A percentile compares a stretch with the other conserved stretches of the same genome.
These are phyloP conservation scores for Albophoma yamanashiensis DNA, from an alignment of 2,329 filamentous ascomycete genomes.

Conservation along the genomic window DNA sequence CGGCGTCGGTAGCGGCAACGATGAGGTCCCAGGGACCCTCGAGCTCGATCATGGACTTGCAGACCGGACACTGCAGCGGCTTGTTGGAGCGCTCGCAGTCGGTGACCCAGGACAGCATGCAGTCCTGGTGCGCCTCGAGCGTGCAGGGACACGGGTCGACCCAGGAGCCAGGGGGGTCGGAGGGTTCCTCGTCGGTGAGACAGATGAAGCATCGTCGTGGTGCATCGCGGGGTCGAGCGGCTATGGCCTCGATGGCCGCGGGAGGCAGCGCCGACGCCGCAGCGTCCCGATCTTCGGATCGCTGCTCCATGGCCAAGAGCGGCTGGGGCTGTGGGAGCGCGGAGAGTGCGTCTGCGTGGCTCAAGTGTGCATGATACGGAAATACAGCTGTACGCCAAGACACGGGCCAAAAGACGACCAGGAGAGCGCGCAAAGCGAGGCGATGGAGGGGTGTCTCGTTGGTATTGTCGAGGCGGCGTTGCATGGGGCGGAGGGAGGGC, in stretches of 20 bases:
- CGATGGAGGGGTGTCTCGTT: background rate
- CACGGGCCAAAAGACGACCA: background rate
- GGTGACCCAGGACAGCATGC: conserved; percentile 86
- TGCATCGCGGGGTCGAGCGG: conserved; percentile 11
- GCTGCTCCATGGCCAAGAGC: background rate
- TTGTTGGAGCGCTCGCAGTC: conserved; percentile 62
- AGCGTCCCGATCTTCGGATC: background rate
- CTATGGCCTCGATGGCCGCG: conserved; percentile 7
- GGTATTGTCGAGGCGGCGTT: background rate
- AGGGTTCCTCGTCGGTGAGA: conserved; percentile 43
- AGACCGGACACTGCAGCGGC: conserved; percentile 76
- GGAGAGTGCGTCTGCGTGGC: background rate
- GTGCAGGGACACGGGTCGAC: conserved; percentile 84
- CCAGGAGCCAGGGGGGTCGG: conserved; percentile 49
- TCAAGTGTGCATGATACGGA: background rate
- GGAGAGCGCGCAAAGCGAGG: background rate
- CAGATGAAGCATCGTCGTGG: conserved; percentile 52
- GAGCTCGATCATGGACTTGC: conserved; percentile 71
- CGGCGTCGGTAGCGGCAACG: conserved; percentile 52
- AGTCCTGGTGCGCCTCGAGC: conserved; percentile 81
- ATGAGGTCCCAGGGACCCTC: conserved; percentile 64
- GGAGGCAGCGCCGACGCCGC: conserved; percentile 4
- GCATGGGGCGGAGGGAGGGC: background rate
- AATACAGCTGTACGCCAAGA: background rate
- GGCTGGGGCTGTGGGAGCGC: background rate